Percentiles rank a stretch among this genome's conserved stretches.
These are phyloP conservation scores for Achaetomiella virescens DNA, from an alignment of 495 filamentous ascomycete genomes.

Conservation along the genomic window DNA sequence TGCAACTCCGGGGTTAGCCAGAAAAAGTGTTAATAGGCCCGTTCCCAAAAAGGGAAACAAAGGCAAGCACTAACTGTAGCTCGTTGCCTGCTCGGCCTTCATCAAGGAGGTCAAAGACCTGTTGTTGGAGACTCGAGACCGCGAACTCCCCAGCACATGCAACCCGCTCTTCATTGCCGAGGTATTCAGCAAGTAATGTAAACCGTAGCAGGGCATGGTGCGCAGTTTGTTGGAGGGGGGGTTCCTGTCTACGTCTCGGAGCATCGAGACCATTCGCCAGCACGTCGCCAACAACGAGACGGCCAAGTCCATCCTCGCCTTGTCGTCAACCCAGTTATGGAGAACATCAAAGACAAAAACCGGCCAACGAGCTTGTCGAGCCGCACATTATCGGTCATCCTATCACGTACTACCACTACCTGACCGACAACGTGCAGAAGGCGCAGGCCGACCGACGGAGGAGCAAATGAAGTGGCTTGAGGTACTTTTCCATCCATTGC, in stretches of 20 bases:
- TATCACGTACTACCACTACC: conserved; percentile 8
- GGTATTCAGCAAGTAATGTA: conserved; percentile 2
- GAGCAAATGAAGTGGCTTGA: background rate
- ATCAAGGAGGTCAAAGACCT: background rate
- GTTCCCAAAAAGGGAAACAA: background rate
- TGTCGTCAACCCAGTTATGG: background rate
- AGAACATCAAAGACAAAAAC: background rate
- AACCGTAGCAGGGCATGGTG: conserved; percentile 6
- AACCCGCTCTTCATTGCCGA: conserved; percentile 9
- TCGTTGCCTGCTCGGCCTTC: background rate
- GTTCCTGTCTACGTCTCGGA: background rate
- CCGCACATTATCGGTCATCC: conserved; percentile 3
- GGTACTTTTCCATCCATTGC: too few relatives aligned
- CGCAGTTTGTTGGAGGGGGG: background rate
- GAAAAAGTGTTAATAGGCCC: background rate
- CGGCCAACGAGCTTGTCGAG: background rate
- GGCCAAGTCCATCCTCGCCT: background rate
- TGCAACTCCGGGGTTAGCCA: background rate
- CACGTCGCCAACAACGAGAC: background rate
- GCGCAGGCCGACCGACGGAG: background rate
- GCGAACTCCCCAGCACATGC: conserved; percentile 8
- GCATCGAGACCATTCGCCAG: background rate
- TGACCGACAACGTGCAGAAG: conserved; percentile 10
- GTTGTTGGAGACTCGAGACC: background rate
- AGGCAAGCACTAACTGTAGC: background rate